phyloP scores from a whole-genome alignment of 75 land plant species.

The Pinus albicaulis region DNA sequence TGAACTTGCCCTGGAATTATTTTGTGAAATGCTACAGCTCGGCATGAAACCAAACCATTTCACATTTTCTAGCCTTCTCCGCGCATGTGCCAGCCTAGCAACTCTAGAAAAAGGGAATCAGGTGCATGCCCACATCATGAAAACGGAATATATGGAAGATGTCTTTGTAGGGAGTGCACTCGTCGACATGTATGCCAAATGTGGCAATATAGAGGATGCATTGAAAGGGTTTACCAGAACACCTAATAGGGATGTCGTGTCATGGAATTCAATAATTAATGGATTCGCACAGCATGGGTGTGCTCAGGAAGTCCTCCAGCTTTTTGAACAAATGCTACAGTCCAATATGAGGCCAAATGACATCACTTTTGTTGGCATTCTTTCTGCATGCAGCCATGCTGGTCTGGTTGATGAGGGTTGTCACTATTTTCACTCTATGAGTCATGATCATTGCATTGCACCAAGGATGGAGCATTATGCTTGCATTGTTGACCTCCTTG shows the following conservation, averaged over 20 bases:
- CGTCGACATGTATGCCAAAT: constrained; percentile 54
- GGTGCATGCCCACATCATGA: constrained; percentile 43
- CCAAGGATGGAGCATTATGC: constrained; percentile 1
- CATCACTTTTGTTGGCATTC: constrained; percentile 20
- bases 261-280: constrained; percentile 60
- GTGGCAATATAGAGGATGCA: constrained; percentile 61
- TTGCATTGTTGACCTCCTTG: neutral
- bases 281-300: constrained; percentile 26
- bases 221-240: constrained; percentile 51
- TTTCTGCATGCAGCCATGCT: constrained; percentile 6
- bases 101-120: constrained; percentile 41
- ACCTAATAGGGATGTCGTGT: constrained; percentile 52
- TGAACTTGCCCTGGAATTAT: constrained; percentile 4
- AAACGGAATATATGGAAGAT: constrained; percentile 38
- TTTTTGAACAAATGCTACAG: constrained; percentile 35
- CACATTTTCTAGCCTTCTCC: constrained; percentile 13
- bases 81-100: constrained; percentile 13
- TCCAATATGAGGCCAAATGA: constrained; percentile 16
- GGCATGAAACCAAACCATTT: constrained; percentile 14
- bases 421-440: neutral
- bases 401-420: neutral
- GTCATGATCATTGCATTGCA: neutral
- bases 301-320: constrained; percentile 14
- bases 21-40: constrained; percentile 3
- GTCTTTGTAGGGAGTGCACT: constrained; percentile 65